Evolutionary conservation across 441 rosid species (phyloP), one percentile per base, ranked within the genome.

Genomic region (Populus tomentosa): DNA sequence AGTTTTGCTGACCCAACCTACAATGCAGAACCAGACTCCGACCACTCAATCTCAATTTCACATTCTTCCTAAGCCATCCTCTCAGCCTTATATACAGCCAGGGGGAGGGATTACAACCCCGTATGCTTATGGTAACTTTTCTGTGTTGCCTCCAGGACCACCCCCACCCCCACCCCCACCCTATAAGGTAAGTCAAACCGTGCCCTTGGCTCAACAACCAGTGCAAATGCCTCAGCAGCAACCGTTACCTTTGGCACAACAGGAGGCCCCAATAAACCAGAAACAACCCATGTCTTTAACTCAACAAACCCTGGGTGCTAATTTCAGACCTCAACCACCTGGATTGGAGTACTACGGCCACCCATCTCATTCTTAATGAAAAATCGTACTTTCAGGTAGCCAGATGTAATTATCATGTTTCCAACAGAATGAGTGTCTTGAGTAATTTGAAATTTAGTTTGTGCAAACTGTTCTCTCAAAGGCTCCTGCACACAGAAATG

Each of bases 321-420:
- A 84, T 84, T 92, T 91, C 78, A 87, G 87, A 80, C 92, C 92
- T 4, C 88, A 90, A 85, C 93, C 91, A 4, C 91, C 92, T 0
- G 90, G 96, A 69, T 85, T 90, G 85, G 80, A 83, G 78, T 92
- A 86, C 78, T 93, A 92, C 66, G 84, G 88, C 24, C 91, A 79
- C 36, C 92, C 89, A 70, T 88, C 89, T 69, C 97, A 84, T 82
- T 86, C 97, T 67, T 88, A 85, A 75, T 71, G 76, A 73, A 62
- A 50, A 24, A 14, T 7, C 28, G n/a, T 50, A 16, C 16, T 13
- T 59, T 66, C 75, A 46, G 75, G 70, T 46, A 63, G 76, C 33
- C 81, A 50, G 56, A 50, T 50, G 56, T 50, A 50, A 50, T 50
- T 50, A 50, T 50, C 18, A 4, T 50, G 56, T 50, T 50, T 50